Evolutionary conservation across 257 asterid species (phyloP).

Genomic region (Ligustrum vulgare): DNA sequence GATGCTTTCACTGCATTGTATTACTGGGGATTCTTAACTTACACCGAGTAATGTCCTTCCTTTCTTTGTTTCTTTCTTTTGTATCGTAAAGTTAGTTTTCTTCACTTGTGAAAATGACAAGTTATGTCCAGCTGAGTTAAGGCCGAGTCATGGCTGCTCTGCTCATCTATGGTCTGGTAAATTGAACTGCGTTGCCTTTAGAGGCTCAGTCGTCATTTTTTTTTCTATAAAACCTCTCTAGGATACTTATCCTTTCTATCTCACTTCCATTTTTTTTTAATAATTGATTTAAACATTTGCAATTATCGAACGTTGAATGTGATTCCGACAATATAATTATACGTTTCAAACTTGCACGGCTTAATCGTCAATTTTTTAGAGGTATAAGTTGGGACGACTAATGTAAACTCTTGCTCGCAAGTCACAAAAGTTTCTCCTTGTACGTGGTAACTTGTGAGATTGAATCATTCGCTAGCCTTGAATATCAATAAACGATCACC

Average conservation of each 20-base stretch:
- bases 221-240: neutral
- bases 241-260: neutral
- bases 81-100: neutral
- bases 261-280: neutral
- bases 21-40: slow-evolving; percentile 8
- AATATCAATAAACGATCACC: too few relatives aligned
- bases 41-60: neutral
- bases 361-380: too few relatives aligned
- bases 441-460: too few relatives aligned
- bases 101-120: neutral
- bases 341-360: too few relatives aligned
- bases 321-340: neutral
- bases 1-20: slow-evolving; percentile 60
- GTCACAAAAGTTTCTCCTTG: too few relatives aligned
- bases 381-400: too few relatives aligned
- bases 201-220: neutral
- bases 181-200: neutral
- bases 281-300: neutral
- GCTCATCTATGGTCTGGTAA: neutral
- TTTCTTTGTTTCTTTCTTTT: neutral
- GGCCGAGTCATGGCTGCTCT: neutral
- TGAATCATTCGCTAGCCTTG: too few relatives aligned
- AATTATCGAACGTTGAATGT: neutral
- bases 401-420: too few relatives aligned
- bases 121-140: neutral